Conservation (phyloP, 2,329 filamentous ascomycete genomes). For the Seiridium unicorne region DNA sequence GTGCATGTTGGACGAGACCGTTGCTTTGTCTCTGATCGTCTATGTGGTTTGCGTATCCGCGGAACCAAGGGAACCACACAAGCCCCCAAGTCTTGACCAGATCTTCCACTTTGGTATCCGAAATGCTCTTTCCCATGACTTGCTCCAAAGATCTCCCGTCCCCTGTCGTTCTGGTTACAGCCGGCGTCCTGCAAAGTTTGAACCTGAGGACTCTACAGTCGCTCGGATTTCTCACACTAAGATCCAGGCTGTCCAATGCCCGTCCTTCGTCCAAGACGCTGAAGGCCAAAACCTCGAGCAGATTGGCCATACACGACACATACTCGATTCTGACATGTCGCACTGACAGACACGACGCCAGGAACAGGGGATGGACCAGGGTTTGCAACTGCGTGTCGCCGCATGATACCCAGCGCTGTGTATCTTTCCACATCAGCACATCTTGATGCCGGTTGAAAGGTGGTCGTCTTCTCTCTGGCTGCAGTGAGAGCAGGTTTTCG, state of each 20-base stretch:
- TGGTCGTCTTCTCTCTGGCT: neutral
- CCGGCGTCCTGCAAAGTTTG: neutral
- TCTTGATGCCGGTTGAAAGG: conserved; percentile 13
- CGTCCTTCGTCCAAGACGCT: conserved; percentile 12
- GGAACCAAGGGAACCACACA: conserved; percentile 10
- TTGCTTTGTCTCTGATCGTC: neutral
- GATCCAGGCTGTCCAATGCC: conserved; percentile 11
- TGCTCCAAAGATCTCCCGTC: neutral
- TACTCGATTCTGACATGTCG: conserved; percentile 14
- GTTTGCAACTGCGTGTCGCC: neutral
- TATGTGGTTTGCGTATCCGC: neutral
- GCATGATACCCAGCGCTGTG: conserved; percentile 12
- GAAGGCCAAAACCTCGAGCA: conserved; percentile 13
- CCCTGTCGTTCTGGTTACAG: neutral
- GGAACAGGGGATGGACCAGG: conserved; percentile 14
- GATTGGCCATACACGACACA: conserved; percentile 9
- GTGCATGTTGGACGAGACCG: neutral
- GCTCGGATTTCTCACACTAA: conserved; percentile 4
- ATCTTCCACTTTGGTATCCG: neutral
- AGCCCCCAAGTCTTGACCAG: neutral
- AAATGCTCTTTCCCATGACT: neutral
- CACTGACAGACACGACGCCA: conserved; percentile 17
- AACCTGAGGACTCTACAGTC: conserved; percentile 3
- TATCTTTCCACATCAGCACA: conserved; percentile 14
- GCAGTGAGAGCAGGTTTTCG: neutral